A percentile compares a stretch with the other conserved stretches of the same genome.
These are phyloP conservation scores for Beverwykella pulmonaria DNA, from an alignment of 495 filamentous ascomycete species.

Conservation along the genomic window DNA sequence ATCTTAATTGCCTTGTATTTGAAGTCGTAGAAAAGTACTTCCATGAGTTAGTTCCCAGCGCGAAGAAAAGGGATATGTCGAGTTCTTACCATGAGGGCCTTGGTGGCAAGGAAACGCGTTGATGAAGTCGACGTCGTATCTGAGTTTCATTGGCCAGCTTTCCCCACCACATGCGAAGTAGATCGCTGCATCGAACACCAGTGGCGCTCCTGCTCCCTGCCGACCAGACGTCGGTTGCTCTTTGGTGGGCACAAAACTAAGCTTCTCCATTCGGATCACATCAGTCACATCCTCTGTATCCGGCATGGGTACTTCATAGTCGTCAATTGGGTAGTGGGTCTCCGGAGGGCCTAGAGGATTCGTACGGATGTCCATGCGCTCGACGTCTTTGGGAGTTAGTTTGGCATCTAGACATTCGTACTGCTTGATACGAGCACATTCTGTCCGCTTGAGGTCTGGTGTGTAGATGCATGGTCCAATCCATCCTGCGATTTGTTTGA, in stretches of 20 bases:
- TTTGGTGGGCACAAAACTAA: conserved; percentile 52
- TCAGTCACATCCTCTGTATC: conserved; percentile 60
- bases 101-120: conserved; percentile 66
- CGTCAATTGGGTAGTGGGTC: conserved; percentile 59
- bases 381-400: conserved; percentile 57
- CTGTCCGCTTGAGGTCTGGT: conserved; percentile 60
- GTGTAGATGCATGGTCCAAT: conserved; percentile 67
- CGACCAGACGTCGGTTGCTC: conserved; percentile 33
- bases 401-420: conserved; percentile 50
- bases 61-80: not conserved
- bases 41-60: not conserved
- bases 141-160: conserved; percentile 63
- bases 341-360: conserved; percentile 66
- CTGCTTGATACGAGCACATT: conserved; percentile 65
- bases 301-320: conserved; percentile 60
- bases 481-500: conserved; percentile 55
- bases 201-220: conserved; percentile 43
- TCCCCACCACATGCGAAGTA: conserved; percentile 68
- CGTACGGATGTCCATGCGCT: conserved; percentile 61
- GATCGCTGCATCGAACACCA: conserved; percentile 63
- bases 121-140: conserved; percentile 68
- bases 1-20: conserved; percentile 56
- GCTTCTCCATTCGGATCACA: conserved; percentile 65
- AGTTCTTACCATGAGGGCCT: conserved; percentile 60
- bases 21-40: conserved; percentile 68